Conservation (phyloP, 1,284 basidiomycete genomes). For the Chalciporus sp. region DNA sequence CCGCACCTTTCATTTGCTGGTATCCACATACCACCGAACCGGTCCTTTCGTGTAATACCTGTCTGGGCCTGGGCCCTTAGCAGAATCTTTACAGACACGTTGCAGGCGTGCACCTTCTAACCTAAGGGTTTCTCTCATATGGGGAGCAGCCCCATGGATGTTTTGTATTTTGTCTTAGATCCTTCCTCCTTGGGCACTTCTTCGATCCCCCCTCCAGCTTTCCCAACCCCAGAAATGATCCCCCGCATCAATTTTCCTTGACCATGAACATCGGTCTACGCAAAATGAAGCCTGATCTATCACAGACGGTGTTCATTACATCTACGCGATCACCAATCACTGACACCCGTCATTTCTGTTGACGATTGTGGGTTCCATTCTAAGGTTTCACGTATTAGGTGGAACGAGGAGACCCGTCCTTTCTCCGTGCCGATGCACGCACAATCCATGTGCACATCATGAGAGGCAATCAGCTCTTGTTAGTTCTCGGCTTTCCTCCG, state of each 20-base stretch:
- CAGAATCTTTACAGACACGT: neutral
- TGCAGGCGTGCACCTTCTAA: neutral
- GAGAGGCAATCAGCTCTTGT: conserved; percentile 2
- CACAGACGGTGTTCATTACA: conserved; percentile 21
- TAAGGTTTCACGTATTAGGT: conserved; percentile 17
- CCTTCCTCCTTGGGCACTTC: too few species aligned
- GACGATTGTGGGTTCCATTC: conserved; percentile 9
- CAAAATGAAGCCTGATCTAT: conserved; percentile 10
- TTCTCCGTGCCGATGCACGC: neutral
- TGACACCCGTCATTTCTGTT: conserved; percentile 17
- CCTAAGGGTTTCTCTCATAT: conserved; percentile 1
- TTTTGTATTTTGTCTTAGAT: neutral
- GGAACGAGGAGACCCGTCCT: conserved; percentile 12
- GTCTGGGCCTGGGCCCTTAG: too few species aligned
- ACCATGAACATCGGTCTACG: conserved; percentile 25
- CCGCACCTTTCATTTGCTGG: neutral
- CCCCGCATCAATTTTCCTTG: neutral
- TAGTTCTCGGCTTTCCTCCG: neutral
- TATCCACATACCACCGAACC: too few species aligned
- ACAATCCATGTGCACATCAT: conserved; percentile 7
- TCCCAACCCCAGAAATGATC: too few species aligned
- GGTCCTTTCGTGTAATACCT: too few species aligned
- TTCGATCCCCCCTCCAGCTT: too few species aligned
- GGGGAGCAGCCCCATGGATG: neutral
- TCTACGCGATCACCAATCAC: conserved; percentile 1